Base-by-base conservation (phyloP, 1,284 basidiomycete genomes). In the Phylloporus gajari region DNA sequence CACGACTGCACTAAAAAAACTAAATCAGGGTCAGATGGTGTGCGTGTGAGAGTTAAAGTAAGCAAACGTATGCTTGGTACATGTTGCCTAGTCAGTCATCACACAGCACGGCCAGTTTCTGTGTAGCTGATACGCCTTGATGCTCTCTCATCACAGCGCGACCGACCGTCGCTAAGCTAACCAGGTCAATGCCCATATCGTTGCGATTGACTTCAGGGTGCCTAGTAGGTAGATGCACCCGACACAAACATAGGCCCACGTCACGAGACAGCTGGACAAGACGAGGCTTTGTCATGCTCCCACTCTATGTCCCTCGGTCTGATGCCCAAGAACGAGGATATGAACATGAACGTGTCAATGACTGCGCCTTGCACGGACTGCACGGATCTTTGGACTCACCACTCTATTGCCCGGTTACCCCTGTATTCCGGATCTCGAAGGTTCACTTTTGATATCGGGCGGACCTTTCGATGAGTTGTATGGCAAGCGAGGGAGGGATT, bases 141-240 rank as follows among this genome's bases (percentile, higher is more conserved):
- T 11, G 32, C 21, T 35, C n/a, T n/a, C n/a, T 61, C 30, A 46
- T 46, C 44, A 21, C 44, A 35, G 35, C 35, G 35, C 35, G 35
- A 35, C 35, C 35, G 35, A 35, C 35, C 35, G 8, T 35, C 35
- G 44, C 21, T 19, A 19, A 63, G 19, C 70, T 69, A 53, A 53
- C 71, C 44, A 66, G 65, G 77, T 69, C 51, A 51, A 58, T 68
- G 23, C 51, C 53, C 21, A 72, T 58, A 73, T 65, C 48, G 63
- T 67, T 23, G 42, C 58, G 62, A 78, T 74, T 66, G 67, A 68
- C 71, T 70, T 65, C 74, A 76, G 74, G 77, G 61, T 27, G 40
- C 44, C 35, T 35, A 35, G 61, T 46, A 27, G 61, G 27, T 44
- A n/a, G 1, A 32, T 38, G 4, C 51, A 53, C 3, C 21, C 7